Conservation (phyloP, 2,329 filamentous ascomycete species). For the Nakataea oryzae region DNA sequence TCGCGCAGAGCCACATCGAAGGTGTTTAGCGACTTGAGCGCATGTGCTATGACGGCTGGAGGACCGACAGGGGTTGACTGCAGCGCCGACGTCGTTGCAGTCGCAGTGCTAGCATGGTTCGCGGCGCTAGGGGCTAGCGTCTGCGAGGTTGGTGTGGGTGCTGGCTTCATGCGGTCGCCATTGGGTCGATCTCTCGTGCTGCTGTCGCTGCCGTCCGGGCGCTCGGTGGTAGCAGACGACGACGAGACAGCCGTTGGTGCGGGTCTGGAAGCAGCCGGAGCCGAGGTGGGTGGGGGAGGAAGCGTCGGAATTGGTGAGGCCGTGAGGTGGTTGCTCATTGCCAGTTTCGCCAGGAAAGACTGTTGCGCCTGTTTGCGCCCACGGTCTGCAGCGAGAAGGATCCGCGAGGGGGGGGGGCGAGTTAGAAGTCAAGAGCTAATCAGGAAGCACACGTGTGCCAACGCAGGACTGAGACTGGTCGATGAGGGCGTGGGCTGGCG, state of each 20-base stretch:
- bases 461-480: background rate
- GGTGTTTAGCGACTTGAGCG: slow-evolving; percentile 27
- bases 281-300: slow-evolving; percentile 12
- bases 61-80: slow-evolving; percentile 1
- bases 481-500: background rate
- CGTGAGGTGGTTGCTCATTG: slow-evolving; percentile 25
- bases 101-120: background rate
- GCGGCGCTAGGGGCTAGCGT: background rate
- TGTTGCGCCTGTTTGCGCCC: slow-evolving; percentile 14
- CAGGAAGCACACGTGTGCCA: background rate
- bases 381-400: slow-evolving; percentile 4
- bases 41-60: slow-evolving; percentile 16
- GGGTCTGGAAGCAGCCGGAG: slow-evolving; percentile 5
- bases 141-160: slow-evolving; percentile 6
- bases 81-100: background rate
- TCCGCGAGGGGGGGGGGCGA: background rate
- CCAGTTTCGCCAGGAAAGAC: slow-evolving; percentile 16
- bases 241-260: background rate
- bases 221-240: background rate
- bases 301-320: slow-evolving; percentile 19
- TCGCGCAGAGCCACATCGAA: slow-evolving; percentile 22
- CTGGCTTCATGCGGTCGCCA: slow-evolving; percentile 8
- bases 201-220: background rate
- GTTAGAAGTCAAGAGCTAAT: no score
- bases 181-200: background rate